These are phyloP conservation scores for Cercis canadensis DNA, from an alignment of 306 rosid species.

Conservation along the genomic window DNA sequence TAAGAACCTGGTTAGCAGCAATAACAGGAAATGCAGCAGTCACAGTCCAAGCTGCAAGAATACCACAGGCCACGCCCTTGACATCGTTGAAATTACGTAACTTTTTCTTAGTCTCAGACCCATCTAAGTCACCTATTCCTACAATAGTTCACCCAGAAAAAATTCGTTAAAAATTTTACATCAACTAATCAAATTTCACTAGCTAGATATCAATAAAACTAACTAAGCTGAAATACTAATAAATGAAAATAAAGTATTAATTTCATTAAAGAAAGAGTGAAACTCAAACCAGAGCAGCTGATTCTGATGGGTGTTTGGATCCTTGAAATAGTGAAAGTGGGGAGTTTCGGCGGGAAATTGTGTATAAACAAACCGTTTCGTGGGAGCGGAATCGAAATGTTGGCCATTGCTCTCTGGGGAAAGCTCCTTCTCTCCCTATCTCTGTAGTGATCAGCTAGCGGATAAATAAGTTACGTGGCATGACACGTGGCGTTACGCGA, in stretches of 20 bases:
- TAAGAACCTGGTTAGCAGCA: conserved; percentile 83
- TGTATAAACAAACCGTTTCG: conserved; percentile 46
- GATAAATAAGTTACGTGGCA: conserved; percentile 54
- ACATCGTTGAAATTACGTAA: conserved; percentile 47
- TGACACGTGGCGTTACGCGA: conserved; percentile 64
- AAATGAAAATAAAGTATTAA: background rate
- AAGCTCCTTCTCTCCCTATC: conserved; percentile 1
- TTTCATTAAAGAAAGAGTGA: background rate
- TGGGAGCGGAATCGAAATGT: conserved; percentile 59
- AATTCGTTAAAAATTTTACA: background rate
- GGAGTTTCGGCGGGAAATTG: conserved; percentile 48
- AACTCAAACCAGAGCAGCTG: conserved; percentile 59
- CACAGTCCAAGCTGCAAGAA: conserved; percentile 80
- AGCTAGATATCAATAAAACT: background rate
- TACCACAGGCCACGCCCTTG: conserved; percentile 72
- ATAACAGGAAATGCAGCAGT: conserved; percentile 74
- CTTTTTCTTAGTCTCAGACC: conserved; percentile 44
- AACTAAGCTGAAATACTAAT: background rate
- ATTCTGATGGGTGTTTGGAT: conserved; percentile 37
- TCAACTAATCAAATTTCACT: background rate
- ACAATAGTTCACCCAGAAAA: conserved; percentile 25
- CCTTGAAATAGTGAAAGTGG: conserved; percentile 21
- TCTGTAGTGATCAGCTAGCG: conserved; percentile 4
- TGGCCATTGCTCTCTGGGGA: conserved; percentile 54
- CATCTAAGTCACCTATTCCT: conserved; percentile 49